A percentile compares a stretch with the other conserved stretches of the same genome.
Evolutionary conservation across 345 rosid genomes (phyloP).

Genomic region (Aegle marmelos): DNA sequence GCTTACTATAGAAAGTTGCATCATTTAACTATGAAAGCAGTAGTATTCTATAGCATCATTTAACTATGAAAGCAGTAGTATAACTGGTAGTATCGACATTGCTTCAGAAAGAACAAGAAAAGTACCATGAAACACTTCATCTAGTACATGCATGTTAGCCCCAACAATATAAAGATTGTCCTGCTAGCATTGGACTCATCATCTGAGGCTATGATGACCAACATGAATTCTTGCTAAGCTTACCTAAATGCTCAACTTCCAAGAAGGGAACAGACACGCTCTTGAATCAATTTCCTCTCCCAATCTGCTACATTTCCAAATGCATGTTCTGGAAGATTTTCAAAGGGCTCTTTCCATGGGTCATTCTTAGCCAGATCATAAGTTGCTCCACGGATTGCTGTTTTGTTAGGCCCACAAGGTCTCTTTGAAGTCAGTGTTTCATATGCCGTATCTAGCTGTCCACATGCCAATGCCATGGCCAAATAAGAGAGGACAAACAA

Average conservation of each 20-base stretch:
- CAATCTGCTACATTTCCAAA: constrained; percentile 79
- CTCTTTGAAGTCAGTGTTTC: constrained; percentile 61
- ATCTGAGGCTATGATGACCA: background rate
- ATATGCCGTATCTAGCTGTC: constrained; percentile 72
- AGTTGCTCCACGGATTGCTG: constrained; percentile 76
- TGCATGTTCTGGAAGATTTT: constrained; percentile 72
- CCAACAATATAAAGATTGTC: background rate
- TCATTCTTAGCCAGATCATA: constrained; percentile 82
- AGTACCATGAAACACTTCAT: background rate
- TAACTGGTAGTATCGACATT: background rate
- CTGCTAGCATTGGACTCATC: too few relatives aligned
- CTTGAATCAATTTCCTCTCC: constrained; percentile 85
- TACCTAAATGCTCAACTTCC: constrained; percentile 45
- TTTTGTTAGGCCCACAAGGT: constrained; percentile 83
- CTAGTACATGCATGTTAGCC: background rate
- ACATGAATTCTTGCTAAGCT: background rate
- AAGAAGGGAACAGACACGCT: constrained; percentile 51
- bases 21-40: too few relatives aligned
- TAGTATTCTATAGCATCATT: too few relatives aligned
- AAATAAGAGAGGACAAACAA: background rate
- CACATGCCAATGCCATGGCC: background rate
- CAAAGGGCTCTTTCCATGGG: constrained; percentile 75
- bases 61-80: too few relatives aligned
- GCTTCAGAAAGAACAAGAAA: background rate
- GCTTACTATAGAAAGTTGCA: too few relatives aligned